Conservation (phyloP, 306 rosid species). For the Geum urbanum region DNA sequence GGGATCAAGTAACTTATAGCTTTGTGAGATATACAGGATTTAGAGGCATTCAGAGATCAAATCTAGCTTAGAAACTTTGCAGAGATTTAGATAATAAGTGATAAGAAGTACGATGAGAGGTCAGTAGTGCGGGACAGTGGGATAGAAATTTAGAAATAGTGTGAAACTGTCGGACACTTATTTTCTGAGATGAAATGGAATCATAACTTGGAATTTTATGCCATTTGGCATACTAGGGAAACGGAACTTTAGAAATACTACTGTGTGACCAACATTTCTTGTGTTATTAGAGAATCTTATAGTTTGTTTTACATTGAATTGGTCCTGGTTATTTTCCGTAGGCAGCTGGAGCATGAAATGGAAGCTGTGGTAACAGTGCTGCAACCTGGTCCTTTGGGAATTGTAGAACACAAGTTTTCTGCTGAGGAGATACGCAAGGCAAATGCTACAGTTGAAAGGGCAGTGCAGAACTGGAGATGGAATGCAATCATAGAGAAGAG, state of each 20-base stretch:
- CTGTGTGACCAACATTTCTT: background rate
- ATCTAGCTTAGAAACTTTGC: background rate
- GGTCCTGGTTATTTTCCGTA: slow-evolving; percentile 24
- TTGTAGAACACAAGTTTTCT: slow-evolving; percentile 78
- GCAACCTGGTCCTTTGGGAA: slow-evolving; percentile 96
- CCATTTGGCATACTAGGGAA: too few species aligned
- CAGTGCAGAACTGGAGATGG: slow-evolving; percentile 67
- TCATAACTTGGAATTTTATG: too few species aligned
- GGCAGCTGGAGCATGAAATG: slow-evolving; percentile 79
- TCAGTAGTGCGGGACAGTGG: background rate
- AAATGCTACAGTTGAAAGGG: slow-evolving; percentile 49
- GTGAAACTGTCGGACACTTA: background rate
- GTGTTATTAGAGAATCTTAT: background rate
- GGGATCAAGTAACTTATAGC: background rate
- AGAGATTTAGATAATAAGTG: background rate
- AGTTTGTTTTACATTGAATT: background rate
- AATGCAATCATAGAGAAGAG: slow-evolving; percentile 44
- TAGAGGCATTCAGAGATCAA: background rate
- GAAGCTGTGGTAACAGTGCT: slow-evolving; percentile 78
- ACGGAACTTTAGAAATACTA: too few species aligned
- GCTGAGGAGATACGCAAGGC: slow-evolving; percentile 63
- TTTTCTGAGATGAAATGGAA: background rate
- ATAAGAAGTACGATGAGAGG: background rate
- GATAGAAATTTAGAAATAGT: background rate
- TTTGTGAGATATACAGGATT: background rate